Evolutionary conservation across 768 basidiomycete species (phyloP).

Genomic region (Termitomyces sp.): DNA sequence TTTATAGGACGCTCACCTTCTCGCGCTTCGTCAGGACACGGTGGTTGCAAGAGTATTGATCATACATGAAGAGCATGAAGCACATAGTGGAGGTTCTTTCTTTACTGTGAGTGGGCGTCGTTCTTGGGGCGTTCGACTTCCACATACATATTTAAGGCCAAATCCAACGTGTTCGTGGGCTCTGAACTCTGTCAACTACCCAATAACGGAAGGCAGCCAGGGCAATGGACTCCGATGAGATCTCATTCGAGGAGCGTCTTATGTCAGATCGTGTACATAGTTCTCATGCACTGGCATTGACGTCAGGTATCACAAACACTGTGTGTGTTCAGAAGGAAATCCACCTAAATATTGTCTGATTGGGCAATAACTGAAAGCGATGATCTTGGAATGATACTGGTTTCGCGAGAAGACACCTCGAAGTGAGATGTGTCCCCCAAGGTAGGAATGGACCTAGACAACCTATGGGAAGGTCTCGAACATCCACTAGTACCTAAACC

Average conservation of each 20-base stretch:
- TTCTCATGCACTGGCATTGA: not conserved
- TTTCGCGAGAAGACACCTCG: not conserved
- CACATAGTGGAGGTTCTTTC: conserved; percentile 24
- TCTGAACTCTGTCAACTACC: not conserved
- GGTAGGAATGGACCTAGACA: not conserved
- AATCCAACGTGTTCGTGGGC: not conserved
- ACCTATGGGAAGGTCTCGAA: not conserved
- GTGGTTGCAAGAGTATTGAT: conserved; percentile 34
- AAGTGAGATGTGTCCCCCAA: not conserved
- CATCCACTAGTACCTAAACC: not conserved
- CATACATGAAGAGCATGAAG: conserved; percentile 29
- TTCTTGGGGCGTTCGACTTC: not conserved
- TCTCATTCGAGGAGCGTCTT: not conserved
- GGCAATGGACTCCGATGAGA: not conserved
- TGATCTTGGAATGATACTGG: not conserved
- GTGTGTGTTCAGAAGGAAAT: not conserved
- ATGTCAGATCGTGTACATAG: not conserved
- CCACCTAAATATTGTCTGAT: not conserved
- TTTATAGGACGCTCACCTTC: conserved; percentile 25
- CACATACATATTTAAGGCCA: not conserved
- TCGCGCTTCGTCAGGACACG: conserved; percentile 27
- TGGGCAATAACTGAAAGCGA: not conserved
- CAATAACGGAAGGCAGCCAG: not conserved
- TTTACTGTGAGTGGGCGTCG: not conserved
- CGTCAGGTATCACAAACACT: not conserved